Evolutionary conservation across 257 asterid genomes (phyloP), one percentile per base, ranked within the genome.

Genomic region (Plectranthus barbatus): DNA sequence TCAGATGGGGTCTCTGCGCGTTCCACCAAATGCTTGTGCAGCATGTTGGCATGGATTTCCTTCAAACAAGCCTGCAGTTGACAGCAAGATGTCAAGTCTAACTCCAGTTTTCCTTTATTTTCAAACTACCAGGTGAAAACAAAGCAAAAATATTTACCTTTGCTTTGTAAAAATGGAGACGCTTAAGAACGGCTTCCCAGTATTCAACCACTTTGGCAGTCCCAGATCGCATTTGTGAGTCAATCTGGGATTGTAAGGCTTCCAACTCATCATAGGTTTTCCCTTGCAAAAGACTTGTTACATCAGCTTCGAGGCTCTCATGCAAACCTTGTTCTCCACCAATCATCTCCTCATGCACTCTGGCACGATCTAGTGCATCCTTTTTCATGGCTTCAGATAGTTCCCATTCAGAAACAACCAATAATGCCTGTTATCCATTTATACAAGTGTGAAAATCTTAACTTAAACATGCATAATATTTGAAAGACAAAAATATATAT

Each of bases 371-470:
- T 63, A 90, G 68, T 3, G 90, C 91, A 75, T 90, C 94, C 72
- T 79, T 87, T 79, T 87, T 93, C 68, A 86, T 80, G 57, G 81
- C 83, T 81, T 93, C 99, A 46, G 88, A 79, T 42, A 93, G 78
- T 69, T 93, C 96, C 99, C 99, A 93, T 56, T 90, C 88, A 75
- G 84, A 85, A 76, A 93, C 92, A 54, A 90, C 91, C 69, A 82
- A 60, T 44, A 93, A 90, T 0, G 99, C 91, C 95, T 87, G 73
- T 39, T 48, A 52, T 70, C 56, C 60, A 70, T 44, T 47, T 5
- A 39, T 15, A 48, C 24, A 26, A 57, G 39, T 13, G 47, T 37
- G 56, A 20, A 58, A 44, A 42, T 20, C 29, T 56, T 31, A 45
- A 1, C 24, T 50, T 8, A n/a, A 31, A 41, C 26, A 41, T n/a